Base-by-base conservation (phyloP, 1,284 basidiomycete species). In the Tylopilus sp. region DNA sequence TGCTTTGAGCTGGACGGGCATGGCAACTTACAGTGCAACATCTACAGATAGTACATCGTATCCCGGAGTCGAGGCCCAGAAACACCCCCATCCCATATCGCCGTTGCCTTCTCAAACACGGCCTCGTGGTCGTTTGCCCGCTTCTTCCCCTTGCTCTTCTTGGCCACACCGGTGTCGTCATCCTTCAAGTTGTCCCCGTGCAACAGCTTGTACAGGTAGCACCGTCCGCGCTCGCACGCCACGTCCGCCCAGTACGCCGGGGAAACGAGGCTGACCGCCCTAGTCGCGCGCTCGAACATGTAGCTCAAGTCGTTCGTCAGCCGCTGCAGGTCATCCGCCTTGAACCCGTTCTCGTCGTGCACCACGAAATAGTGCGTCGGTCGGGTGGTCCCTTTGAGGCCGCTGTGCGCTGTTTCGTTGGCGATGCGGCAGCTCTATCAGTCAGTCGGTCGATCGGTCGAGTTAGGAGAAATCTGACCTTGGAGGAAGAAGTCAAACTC, bases 291-390 rank as follows among this genome's bases (percentile, higher is more conserved):
- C 15, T 81, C 81, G 59, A 86, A 90, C 74, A 86, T 77, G 65
- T 87, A 89, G 63, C 82, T 82, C 58, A 88, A 71, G 23, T 79
- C 68, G 65, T 87, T 71, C 4, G 75, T 77, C 46, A 77, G 60
- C 6, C 65, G 64, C 55, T 90, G 86, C 4, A 92, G 70, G 44
- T 75, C 72, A 61, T 91, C 85, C 1, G 84, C 78, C 2, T 68
- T 73, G 68, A 91, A 81, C 4, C 72, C 73, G 47, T 84, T 86
- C 57, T 88, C 82, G 61, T 89, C 82, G 58, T 87, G 79, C 10
- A 90, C 78, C 48, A 88, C 84, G 55, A 79, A 84, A 67, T 89
- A 89, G 58, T 89, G 87, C 0, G 86, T 89, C 1, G 86, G 85
- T 5, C 77, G 73, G 2, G 83, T 81, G 9, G 72, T 74, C 6